Conservation (phyloP, 345 rosid genomes). For the Linum trigynum region DNA sequence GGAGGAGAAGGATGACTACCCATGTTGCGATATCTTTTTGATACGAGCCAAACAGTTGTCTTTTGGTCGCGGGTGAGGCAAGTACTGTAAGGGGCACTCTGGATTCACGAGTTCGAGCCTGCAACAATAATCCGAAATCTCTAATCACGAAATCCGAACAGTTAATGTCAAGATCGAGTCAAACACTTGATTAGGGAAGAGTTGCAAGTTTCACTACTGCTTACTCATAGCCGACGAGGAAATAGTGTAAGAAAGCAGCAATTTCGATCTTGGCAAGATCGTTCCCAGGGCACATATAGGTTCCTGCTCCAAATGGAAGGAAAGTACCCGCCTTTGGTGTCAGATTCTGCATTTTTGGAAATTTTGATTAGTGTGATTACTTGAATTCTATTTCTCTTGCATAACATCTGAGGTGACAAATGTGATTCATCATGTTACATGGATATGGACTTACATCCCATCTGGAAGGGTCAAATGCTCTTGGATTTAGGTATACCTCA, state of each 20-base stretch:
- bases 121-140: neutral
- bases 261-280: conserved; percentile 85
- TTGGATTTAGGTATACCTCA: conserved; percentile 54
- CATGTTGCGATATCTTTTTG: conserved; percentile 8
- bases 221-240: conserved; percentile 57
- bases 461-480: conserved; percentile 65
- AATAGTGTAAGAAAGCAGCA: conserved; percentile 66
- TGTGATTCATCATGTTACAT: neutral
- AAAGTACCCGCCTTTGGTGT: conserved; percentile 55
- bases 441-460: conserved; percentile 55
- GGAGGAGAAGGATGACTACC: too few species aligned
- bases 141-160: neutral
- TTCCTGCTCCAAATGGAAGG: conserved; percentile 84
- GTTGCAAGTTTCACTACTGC: neutral
- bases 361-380: neutral
- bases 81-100: conserved; percentile 15
- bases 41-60: conserved; percentile 54
- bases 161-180: too few species aligned
- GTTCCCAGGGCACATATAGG: conserved; percentile 77
- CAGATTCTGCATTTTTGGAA: conserved; percentile 25
- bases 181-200: neutral
- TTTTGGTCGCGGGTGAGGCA: conserved; percentile 54
- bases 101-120: conserved; percentile 44
- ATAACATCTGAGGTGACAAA: neutral
- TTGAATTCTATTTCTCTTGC: neutral